phyloP scores from a whole-genome alignment of 1,139 yeast genomes.

The Saccharomyces hybrid region DNA sequence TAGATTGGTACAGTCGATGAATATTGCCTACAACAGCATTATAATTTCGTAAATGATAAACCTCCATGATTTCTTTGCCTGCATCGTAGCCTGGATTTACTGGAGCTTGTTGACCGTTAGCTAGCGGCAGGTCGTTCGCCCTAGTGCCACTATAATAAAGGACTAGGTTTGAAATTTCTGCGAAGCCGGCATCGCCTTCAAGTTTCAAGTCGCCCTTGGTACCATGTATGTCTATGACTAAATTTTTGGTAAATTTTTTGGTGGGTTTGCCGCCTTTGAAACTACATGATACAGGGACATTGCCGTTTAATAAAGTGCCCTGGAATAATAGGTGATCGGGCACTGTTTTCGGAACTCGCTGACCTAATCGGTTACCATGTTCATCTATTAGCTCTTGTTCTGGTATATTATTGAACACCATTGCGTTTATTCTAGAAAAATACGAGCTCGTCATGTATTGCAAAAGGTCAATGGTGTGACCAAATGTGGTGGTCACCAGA shows the following conservation, averaged over 20 bases:
- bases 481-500: slow-evolving; percentile 24
- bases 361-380: slow-evolving; percentile 15
- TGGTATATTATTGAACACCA: slow-evolving; percentile 26
- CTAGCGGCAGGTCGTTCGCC: slow-evolving; percentile 10
- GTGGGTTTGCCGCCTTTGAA: slow-evolving; percentile 29
- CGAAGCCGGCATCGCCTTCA: slow-evolving; percentile 30
- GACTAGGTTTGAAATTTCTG: slow-evolving; percentile 26
- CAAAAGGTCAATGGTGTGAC: slow-evolving; percentile 25
- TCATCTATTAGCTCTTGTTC: slow-evolving; percentile 22
- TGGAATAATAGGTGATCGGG: slow-evolving; percentile 27
- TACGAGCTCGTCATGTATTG: slow-evolving; percentile 27
- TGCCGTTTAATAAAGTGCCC: slow-evolving; percentile 20
- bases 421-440: slow-evolving; percentile 20
- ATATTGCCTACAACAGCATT: slow-evolving; percentile 27
- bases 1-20: slow-evolving; percentile 25
- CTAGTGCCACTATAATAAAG: slow-evolving; percentile 25
- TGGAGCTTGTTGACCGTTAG: slow-evolving; percentile 5
- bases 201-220: slow-evolving; percentile 28
- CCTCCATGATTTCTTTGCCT: slow-evolving; percentile 24
- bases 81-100: slow-evolving; percentile 10
- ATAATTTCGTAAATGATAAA: slow-evolving; percentile 26
- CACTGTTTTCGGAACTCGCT: slow-evolving; percentile 17
- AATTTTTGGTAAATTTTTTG: slow-evolving; percentile 26
- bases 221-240: slow-evolving; percentile 28
- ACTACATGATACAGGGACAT: slow-evolving; percentile 25